These are phyloP conservation scores for Beauveria brongniartii DNA, from an alignment of 2,329 filamentous ascomycete species.

Conservation along the genomic window DNA sequence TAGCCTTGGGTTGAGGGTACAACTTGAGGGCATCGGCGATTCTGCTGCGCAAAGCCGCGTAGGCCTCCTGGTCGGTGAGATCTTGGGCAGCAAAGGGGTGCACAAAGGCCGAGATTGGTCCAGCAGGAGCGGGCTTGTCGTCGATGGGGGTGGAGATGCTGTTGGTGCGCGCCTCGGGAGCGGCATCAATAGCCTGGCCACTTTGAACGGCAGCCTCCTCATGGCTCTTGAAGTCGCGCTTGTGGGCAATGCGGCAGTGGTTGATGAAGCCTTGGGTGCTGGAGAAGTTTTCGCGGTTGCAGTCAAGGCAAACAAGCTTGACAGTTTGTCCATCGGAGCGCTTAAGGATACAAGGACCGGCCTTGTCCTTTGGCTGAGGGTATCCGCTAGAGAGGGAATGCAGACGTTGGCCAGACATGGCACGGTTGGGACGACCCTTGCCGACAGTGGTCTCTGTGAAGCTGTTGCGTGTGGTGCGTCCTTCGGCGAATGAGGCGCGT, in stretches of 20 bases:
- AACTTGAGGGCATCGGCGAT: slow-evolving; percentile 46
- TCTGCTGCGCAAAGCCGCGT: slow-evolving; percentile 40
- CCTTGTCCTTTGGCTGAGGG: slow-evolving; percentile 68
- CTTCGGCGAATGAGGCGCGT: slow-evolving; percentile 48
- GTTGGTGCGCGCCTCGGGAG: slow-evolving; percentile 14
- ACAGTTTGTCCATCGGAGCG: slow-evolving; percentile 80
- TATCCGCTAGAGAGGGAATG: slow-evolving; percentile 65
- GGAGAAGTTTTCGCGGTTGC: slow-evolving; percentile 82
- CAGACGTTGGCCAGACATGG: slow-evolving; percentile 51
- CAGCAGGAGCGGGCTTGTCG: slow-evolving; percentile 10
- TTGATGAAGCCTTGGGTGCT: slow-evolving; percentile 99
- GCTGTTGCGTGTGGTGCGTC: slow-evolving; percentile 72
- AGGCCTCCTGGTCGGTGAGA: slow-evolving; percentile 45
- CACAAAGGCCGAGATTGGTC: slow-evolving; percentile 18
- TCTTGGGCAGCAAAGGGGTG: slow-evolving; percentile 33
- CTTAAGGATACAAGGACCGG: slow-evolving; percentile 75
- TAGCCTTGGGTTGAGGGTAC: slow-evolving; percentile 43
- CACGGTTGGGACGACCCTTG: slow-evolving; percentile 44
- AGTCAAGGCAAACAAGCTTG: slow-evolving; percentile 84
- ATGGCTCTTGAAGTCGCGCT: slow-evolving; percentile 88
- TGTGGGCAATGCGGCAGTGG: slow-evolving; percentile 93
- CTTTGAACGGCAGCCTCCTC: slow-evolving; percentile 86
- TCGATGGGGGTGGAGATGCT: not conserved
- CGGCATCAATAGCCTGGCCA: slow-evolving; percentile 65
- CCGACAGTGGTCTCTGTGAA: slow-evolving; percentile 35